Evolutionary conservation across 2,329 filamentous ascomycete genomes (phyloP).

Genomic region (Fusarium coicis): DNA sequence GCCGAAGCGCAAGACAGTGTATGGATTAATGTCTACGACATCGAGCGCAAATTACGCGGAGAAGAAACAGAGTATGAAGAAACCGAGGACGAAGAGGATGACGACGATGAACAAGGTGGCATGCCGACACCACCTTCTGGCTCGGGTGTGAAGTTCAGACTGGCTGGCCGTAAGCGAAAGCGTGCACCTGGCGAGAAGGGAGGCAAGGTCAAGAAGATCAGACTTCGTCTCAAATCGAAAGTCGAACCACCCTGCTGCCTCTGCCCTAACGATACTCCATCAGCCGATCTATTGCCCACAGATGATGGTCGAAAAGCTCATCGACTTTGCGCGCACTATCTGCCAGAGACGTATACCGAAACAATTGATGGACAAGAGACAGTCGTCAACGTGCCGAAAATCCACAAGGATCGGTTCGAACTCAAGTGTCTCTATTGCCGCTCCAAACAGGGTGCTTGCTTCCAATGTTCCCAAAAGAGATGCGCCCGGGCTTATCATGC

Average conservation of each 20-base stretch:
- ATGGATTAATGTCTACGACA: slow-evolving; percentile 96
- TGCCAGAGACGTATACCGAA: slow-evolving; percentile 90
- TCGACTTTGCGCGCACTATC: slow-evolving; percentile 87
- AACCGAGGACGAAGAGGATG: slow-evolving; percentile 76
- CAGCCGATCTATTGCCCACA: slow-evolving; percentile 84
- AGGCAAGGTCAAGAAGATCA: slow-evolving; percentile 76
- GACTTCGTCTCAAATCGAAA: slow-evolving; percentile 77
- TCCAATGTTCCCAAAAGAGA: slow-evolving; percentile 96
- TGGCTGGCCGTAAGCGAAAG: slow-evolving; percentile 71
- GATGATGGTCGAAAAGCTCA: slow-evolving; percentile 90
- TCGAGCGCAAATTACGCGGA: slow-evolving; percentile 91
- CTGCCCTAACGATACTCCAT: slow-evolving; percentile 89
- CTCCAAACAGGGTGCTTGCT: slow-evolving; percentile 93
- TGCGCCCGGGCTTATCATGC: slow-evolving; percentile 94
- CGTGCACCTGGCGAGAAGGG: slow-evolving; percentile 50
- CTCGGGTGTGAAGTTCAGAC: slow-evolving; percentile 74
- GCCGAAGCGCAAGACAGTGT: slow-evolving; percentile 96
- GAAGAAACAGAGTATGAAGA: slow-evolving; percentile 88
- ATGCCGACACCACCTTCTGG: slow-evolving; percentile 83
- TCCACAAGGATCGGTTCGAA: slow-evolving; percentile 87
- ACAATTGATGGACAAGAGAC: slow-evolving; percentile 75
- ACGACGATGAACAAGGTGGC: slow-evolving; percentile 73
- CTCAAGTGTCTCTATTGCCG: slow-evolving; percentile 96
- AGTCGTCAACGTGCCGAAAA: slow-evolving; percentile 81
- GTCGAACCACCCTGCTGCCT: slow-evolving; percentile 86